phyloP scores from a whole-genome alignment of 2,329 filamentous ascomycete species.

The Byssoonygena ceratinophila region DNA sequence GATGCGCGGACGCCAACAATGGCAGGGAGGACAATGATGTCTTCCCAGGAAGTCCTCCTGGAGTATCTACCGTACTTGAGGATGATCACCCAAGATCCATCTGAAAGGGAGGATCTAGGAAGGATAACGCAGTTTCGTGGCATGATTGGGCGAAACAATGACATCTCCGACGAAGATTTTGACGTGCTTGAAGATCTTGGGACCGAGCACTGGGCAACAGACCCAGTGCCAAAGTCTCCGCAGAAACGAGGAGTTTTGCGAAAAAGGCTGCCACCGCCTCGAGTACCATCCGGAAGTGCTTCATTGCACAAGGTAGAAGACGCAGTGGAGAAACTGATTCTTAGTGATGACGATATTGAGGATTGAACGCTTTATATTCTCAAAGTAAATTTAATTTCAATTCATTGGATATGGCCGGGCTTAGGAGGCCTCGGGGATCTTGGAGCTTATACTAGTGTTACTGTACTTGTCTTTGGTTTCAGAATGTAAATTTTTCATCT shows the following conservation, averaged over 20 bases:
- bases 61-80: slow-evolving; percentile 81
- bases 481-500: no score
- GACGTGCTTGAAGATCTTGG: slow-evolving; percentile 26
- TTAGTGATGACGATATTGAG: slow-evolving; percentile 79
- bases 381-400: neutral
- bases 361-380: slow-evolving; percentile 33
- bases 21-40: slow-evolving; percentile 24
- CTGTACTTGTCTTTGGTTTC: no score
- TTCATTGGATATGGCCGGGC: neutral
- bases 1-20: neutral
- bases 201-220: slow-evolving; percentile 27
- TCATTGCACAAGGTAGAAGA: slow-evolving; percentile 30
- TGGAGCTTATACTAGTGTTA: no score
- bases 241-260: slow-evolving; percentile 7
- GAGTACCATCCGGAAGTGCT: slow-evolving; percentile 19
- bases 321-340: slow-evolving; percentile 54
- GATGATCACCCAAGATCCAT: slow-evolving; percentile 43
- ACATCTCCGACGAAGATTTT: slow-evolving; percentile 34
- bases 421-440: no score
- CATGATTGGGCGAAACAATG: slow-evolving; percentile 39
- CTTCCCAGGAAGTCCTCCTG: slow-evolving; percentile 45
- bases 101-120: slow-evolving; percentile 49
- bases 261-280: slow-evolving; percentile 19
- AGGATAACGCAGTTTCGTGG: slow-evolving; percentile 58
- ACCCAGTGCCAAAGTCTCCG: slow-evolving; percentile 4